Evolutionary conservation across 306 rosid genomes (phyloP), one percentile per base, ranked within the genome.

Genomic region (Lagenaria siceraria): DNA sequence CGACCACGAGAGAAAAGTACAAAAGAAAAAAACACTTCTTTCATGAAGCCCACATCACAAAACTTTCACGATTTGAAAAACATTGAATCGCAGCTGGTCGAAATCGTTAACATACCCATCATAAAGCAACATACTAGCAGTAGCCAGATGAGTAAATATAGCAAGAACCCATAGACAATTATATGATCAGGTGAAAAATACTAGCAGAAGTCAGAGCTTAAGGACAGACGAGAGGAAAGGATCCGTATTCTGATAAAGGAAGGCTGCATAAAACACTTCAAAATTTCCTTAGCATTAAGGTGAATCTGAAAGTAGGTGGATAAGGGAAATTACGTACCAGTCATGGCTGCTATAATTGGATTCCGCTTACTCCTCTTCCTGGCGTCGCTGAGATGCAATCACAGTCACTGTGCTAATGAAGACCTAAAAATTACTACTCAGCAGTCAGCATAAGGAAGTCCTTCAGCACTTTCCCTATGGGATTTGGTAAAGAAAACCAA

Each of bases 311-410:
- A 73, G 24, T 2, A 15, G 33, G 8, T 51, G 10, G 60, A 72
- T 43, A 54, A 17, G 38, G 27, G 25, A 25, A 11, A 15, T 35
- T 7, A 52, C 63, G 73, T 86, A 92, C 97, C 96, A 33, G 96
- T 84, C 97, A 92, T 92, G 84, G 63, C 80, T 84, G 76, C 66
- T 56, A 35, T 31, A 29, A 74, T 77, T 58, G 38, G 59, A 55
- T 73, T 55, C 38, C 14, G 38, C 18, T 53, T 40, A 64, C 42
- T 62, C 77, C 75, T 73, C 76, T 80, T 61, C 8, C 40, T 55
- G 66, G 49, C 42, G 35, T 38, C 78, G 65, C 38, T 25, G 24
- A 25, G 59, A 71, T 33, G 66, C 38, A 75, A 56, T 75, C 54
- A 54, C 49, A 38, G 68, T 38, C 54, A 14, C 52, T 71, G 38